A percentile compares a stretch with the other conserved stretches of the same genome.
Conservation (phyloP, 306 rosid genomes). For the Acacia melanoxylon region DNA sequence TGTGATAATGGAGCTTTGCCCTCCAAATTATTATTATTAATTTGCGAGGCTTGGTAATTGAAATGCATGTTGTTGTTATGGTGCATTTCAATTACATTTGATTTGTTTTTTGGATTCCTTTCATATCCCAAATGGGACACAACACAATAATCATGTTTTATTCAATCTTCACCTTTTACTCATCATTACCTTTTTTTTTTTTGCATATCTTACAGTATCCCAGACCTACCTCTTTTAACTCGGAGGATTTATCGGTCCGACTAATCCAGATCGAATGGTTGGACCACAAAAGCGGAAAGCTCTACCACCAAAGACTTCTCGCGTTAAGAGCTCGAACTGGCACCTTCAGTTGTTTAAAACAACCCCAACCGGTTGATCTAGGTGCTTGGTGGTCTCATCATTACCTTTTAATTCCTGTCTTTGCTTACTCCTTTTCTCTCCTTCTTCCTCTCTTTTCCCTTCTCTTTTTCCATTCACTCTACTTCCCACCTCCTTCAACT, state of each 20-base stretch:
- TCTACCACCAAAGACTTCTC: too few relatives aligned
- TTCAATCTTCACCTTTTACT: conserved; percentile 10
- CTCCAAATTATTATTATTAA: neutral
- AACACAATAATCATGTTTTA: conserved; percentile 22
- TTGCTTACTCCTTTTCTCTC: neutral
- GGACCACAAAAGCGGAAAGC: too few relatives aligned
- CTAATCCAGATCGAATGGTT: too few relatives aligned
- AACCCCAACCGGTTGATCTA: too few relatives aligned
- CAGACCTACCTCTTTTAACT: too few relatives aligned
- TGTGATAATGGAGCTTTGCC: neutral
- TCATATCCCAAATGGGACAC: conserved; percentile 26
- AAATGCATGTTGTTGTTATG: neutral
- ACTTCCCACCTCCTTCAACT: neutral
- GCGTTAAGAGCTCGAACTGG: too few relatives aligned
- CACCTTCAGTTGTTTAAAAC: too few relatives aligned
- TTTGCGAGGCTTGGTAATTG: neutral
- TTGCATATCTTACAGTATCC: too few relatives aligned
- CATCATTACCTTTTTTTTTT: conserved; percentile 37
- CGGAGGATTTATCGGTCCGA: too few relatives aligned
- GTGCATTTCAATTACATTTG: neutral
- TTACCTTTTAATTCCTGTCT: conserved; percentile 24
- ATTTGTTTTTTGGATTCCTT: conserved; percentile 31
- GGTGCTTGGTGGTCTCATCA: too few relatives aligned
- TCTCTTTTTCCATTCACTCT: neutral
- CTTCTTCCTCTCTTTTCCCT: neutral